Evolutionary conservation across 2,329 filamentous ascomycete species (phyloP).

Genomic region (Thielaviopsis ethacetica): DNA sequence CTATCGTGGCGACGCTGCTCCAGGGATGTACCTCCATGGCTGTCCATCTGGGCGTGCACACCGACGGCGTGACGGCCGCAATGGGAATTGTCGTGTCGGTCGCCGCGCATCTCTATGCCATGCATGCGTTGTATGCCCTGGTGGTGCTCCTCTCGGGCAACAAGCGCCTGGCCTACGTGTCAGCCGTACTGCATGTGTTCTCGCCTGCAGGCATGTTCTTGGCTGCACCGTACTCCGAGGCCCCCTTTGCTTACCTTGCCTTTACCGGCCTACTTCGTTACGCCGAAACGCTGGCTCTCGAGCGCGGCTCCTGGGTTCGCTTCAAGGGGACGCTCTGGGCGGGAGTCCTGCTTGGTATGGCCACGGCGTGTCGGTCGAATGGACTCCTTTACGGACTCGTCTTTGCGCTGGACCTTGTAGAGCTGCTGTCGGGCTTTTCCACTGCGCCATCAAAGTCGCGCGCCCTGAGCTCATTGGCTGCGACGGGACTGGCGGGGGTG

Average conservation of each 20-base stretch:
- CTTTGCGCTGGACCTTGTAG: slow-evolving; percentile 42
- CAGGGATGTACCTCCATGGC: slow-evolving; percentile 6
- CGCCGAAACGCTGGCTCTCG: slow-evolving; percentile 29
- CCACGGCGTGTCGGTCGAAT: slow-evolving; percentile 67
- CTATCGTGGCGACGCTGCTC: slow-evolving; percentile 11
- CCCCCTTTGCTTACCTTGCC: slow-evolving; percentile 59
- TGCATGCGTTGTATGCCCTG: slow-evolving; percentile 57
- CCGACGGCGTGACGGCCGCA: slow-evolving; percentile 19
- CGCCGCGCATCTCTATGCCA: slow-evolving; percentile 58
- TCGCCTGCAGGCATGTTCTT: slow-evolving; percentile 84
- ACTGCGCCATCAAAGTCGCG: slow-evolving; percentile 19
- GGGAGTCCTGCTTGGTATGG: slow-evolving; percentile 53
- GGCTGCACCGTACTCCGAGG: slow-evolving; percentile 71
- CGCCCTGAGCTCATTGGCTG: slow-evolving; percentile 33
- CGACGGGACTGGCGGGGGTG: slow-evolving; percentile 49
- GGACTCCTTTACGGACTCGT: slow-evolving; percentile 67
- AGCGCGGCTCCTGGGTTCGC: slow-evolving; percentile 14
- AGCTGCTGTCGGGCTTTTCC: slow-evolving; percentile 18
- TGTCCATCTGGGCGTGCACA: slow-evolving; percentile 8
- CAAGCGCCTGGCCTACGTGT: slow-evolving; percentile 21
- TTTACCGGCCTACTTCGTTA: slow-evolving; percentile 61
- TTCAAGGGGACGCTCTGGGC: slow-evolving; percentile 37
- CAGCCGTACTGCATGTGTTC: slow-evolving; percentile 61
- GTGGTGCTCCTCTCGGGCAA: slow-evolving; percentile 50
- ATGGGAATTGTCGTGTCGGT: slow-evolving; percentile 54